phyloP scores from a whole-genome alignment of 768 basidiomycete species.

The Tulasnella sp. region DNA sequence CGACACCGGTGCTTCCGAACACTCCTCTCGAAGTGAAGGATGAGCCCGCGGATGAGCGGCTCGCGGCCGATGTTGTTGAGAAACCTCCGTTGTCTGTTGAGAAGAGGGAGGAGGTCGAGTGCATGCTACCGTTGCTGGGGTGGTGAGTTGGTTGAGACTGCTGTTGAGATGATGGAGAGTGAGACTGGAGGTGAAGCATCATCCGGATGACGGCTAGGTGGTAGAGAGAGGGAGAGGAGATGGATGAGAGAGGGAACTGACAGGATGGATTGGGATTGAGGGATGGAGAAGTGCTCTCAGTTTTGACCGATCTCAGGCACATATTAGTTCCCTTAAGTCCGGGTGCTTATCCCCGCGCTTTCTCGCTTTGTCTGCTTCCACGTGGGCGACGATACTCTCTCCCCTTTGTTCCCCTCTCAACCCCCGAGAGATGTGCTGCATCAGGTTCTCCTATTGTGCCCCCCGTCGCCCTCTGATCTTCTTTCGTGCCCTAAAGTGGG shows the following conservation, averaged over 20 bases:
- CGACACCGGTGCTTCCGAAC: not conserved
- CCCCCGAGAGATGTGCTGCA: not conserved
- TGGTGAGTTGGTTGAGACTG: conserved; percentile 13
- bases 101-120: not conserved
- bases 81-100: not conserved
- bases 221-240: not conserved
- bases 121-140: not conserved
- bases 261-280: not conserved
- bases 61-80: not conserved
- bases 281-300: conserved; percentile 1
- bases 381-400: not conserved
- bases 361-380: conserved; percentile 3
- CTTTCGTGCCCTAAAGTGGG: conserved; percentile 14
- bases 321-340: not conserved
- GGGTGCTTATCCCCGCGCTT: not conserved
- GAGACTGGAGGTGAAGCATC: not conserved
- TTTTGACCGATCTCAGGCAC: conserved; percentile 15
- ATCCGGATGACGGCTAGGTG: not conserved
- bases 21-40: conserved; percentile 17
- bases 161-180: conserved; percentile 1
- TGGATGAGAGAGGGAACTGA: not conserved
- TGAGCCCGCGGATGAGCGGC: conserved; percentile 22
- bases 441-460: not conserved
- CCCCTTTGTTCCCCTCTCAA: not conserved
- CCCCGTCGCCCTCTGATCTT: not conserved